phyloP scores from a whole-genome alignment of 495 filamentous ascomycete genomes.

The Pseudomonodictys pantanalensis region DNA sequence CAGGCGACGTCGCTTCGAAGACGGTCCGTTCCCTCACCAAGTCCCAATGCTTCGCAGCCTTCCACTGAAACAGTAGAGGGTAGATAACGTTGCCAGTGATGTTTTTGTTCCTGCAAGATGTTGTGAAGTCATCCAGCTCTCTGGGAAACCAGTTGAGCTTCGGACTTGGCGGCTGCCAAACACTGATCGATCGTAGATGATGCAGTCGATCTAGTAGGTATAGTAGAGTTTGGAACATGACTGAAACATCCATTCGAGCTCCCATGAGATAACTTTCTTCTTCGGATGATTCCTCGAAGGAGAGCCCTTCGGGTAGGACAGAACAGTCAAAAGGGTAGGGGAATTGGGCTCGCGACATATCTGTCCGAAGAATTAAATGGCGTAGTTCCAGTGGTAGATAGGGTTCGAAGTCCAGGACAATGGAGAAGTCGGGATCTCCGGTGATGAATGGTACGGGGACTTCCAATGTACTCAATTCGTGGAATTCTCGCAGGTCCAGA shows the following conservation, averaged over 20 bases:
- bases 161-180: conserved; percentile 5
- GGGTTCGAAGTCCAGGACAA: background rate
- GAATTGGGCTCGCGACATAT: conserved; percentile 13
- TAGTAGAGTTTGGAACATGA: background rate
- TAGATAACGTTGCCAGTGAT: conserved; percentile 1
- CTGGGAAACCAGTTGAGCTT: background rate
- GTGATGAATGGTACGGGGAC: conserved; percentile 4
- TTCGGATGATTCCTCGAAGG: background rate
- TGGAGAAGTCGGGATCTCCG: conserved; percentile 2
- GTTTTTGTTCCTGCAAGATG: conserved; percentile 6
- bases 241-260: background rate
- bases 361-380: conserved; percentile 9
- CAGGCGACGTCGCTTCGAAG: background rate
- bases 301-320: background rate
- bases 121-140: background rate
- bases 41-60: background rate
- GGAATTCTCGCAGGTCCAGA: background rate
- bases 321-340: background rate
- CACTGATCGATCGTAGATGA: background rate
- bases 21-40: conserved; percentile 5
- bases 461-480: background rate
- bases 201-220: background rate
- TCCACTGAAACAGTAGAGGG: background rate
- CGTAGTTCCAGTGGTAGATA: conserved; percentile 8
- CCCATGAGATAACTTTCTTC: background rate